A percentile compares a stretch with the other conserved stretches of the same genome.
These are phyloP conservation scores for Cladorrhinum sp. DNA, from an alignment of 2,329 filamentous ascomycete genomes.

Conservation along the genomic window DNA sequence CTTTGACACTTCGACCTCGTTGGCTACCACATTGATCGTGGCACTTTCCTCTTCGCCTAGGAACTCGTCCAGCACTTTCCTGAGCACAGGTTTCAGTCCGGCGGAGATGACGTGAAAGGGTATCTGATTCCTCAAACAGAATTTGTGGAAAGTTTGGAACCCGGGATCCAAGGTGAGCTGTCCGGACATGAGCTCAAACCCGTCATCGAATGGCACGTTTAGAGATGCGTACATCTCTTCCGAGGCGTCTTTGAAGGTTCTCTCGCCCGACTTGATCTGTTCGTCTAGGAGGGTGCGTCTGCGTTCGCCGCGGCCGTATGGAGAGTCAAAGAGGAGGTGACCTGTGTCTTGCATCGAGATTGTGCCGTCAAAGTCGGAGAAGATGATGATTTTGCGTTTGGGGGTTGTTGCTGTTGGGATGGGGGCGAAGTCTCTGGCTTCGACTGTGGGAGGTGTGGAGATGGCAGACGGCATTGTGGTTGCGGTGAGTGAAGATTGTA, in stretches of 20 bases:
- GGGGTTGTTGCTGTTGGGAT: neutral
- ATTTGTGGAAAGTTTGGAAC: constrained; percentile 62
- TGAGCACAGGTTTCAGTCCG: constrained; percentile 61
- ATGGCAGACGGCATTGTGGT: constrained; percentile 32
- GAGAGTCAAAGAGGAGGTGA: constrained; percentile 62
- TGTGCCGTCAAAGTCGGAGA: constrained; percentile 62
- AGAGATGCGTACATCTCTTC: constrained; percentile 70
- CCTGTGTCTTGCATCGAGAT: constrained; percentile 71
- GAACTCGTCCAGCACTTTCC: constrained; percentile 61
- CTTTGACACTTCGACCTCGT: constrained; percentile 56
- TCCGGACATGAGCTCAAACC: constrained; percentile 62
- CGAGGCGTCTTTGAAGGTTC: constrained; percentile 66
- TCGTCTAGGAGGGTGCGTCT: constrained; percentile 56
- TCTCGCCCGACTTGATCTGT: constrained; percentile 62
- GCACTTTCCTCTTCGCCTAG: constrained; percentile 53
- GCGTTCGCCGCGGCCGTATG: constrained; percentile 58
- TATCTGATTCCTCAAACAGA: constrained; percentile 59
- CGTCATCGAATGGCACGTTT: constrained; percentile 64
- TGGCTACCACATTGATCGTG: constrained; percentile 65
- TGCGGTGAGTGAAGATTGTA: constrained; percentile 33
- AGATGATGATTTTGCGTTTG: constrained; percentile 29
- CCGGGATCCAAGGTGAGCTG: constrained; percentile 61
- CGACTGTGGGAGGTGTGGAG: constrained; percentile 29
- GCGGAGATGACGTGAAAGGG: constrained; percentile 66
- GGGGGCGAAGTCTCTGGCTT: neutral